Conservation (phyloP, 2,329 filamentous ascomycete species). For the Ramularia endophylla region DNA sequence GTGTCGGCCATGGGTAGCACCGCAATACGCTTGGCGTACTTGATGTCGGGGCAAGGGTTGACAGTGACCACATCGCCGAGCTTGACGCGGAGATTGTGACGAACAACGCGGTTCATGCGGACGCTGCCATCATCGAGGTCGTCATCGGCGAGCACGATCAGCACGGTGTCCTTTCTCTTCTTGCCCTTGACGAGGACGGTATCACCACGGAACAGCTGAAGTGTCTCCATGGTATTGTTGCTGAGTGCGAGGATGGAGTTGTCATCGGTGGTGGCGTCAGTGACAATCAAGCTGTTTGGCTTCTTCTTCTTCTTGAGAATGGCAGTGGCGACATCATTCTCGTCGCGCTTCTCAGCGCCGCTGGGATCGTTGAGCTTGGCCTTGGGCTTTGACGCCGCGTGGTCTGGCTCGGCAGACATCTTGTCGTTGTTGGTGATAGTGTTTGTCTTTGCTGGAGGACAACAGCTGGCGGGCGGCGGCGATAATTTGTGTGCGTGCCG, state of each 20-base stretch:
- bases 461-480: too few relatives aligned
- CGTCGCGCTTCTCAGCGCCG: conserved; percentile 47
- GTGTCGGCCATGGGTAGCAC: conserved; percentile 98
- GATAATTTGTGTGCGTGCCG: conserved; percentile 1
- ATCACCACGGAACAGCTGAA: conserved; percentile 97
- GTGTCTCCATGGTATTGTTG: conserved; percentile 97
- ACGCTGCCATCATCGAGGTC: conserved; percentile 96
- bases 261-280: conserved; percentile 98
- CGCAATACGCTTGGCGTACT: conserved; percentile 99
- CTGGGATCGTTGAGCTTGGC: conserved; percentile 37
- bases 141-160: conserved; percentile 96
- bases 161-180: conserved; percentile 98
- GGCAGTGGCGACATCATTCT: conserved; percentile 87
- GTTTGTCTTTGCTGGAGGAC: background rate
- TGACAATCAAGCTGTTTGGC: conserved; percentile 98
- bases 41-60: conserved; percentile 97
- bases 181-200: conserved; percentile 98
- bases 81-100: conserved; percentile 97
- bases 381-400: conserved; percentile 40
- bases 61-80: conserved; percentile 97
- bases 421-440: conserved; percentile 13
- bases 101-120: conserved; percentile 96
- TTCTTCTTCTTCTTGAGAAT: conserved; percentile 99
- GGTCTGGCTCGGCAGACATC: conserved; percentile 48
- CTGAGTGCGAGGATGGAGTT: conserved; percentile 99